Evolutionary conservation across 495 filamentous ascomycete genomes (phyloP).

Genomic region (Penicillium verhagenii): DNA sequence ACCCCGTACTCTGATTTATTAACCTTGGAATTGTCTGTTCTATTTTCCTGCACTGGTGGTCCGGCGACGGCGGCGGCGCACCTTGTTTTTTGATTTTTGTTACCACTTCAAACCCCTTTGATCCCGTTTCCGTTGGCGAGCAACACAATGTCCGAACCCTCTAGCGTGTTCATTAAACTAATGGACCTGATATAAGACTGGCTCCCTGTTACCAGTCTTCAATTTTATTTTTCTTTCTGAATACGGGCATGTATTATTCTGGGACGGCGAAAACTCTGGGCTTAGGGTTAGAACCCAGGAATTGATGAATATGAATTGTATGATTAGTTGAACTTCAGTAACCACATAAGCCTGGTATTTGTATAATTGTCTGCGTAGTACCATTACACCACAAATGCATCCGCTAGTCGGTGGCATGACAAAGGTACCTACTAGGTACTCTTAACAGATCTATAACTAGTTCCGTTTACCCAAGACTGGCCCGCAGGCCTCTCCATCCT

Average conservation of each 20-base stretch:
- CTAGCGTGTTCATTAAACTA: constrained; percentile 19
- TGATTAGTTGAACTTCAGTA: constrained; percentile 28
- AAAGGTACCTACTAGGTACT: too few species aligned
- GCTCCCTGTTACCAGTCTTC: constrained; percentile 24
- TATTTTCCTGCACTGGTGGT: constrained; percentile 15
- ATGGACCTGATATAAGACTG: constrained; percentile 22
- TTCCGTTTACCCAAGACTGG: background rate
- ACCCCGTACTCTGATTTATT: constrained; percentile 26
- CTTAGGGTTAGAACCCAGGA: constrained; percentile 25
- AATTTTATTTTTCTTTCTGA: constrained; percentile 8
- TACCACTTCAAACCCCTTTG: constrained; percentile 11
- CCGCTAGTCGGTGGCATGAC: too few species aligned
- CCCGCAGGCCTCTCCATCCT: background rate
- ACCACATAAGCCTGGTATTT: background rate
- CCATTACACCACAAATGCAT: background rate
- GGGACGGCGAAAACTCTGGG: constrained; percentile 30
- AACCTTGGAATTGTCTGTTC: constrained; percentile 6
- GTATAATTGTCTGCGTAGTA: background rate
- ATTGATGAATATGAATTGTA: constrained; percentile 39
- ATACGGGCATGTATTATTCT: constrained; percentile 41
- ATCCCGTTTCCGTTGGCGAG: constrained; percentile 11
- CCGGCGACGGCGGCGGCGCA: constrained; percentile 20
- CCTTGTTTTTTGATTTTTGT: constrained; percentile 13
- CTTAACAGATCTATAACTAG: too few species aligned
- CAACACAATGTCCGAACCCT: constrained; percentile 11